Base-by-base conservation (phyloP, 2,329 filamentous ascomycete species). In the Microsporum ferrugineum region DNA sequence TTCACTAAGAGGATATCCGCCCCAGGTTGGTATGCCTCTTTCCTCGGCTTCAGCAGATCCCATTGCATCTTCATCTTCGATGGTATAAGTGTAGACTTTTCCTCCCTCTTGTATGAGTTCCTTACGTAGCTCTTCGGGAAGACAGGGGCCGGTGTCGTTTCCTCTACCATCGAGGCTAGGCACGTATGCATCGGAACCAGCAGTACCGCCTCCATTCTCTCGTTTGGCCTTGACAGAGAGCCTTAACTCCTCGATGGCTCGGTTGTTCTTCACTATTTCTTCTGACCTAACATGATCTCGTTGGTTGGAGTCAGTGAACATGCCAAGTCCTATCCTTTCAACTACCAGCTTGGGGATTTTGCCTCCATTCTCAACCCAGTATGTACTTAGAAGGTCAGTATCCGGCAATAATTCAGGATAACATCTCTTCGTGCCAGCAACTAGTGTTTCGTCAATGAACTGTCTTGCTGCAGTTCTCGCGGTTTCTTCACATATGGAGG, bases 401-500 rank as follows among this genome's bases (percentile, higher is more conserved):
- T 65, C 56, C 3, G 59, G 61, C 12, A 23, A 47, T n/a, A 65
- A 31, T n/a, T 61, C 41, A 3, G 62, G 59, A 17, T 64, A 62
- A 4, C 65, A 27, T 6, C 63, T 60, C 8, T 65, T 61, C 12
- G 58, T 38, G 8, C 47, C 39, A 5, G 33, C 34, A 2, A 59
- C 38, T 6, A 66, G 12, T 43, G 57, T 51, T 2, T 47, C 31
- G 29, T 61, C 45, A 4, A 68, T 49, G 33, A 67, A 68, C 45
- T 62, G 58, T n/a, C 57, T 60, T 1, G 63, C 60, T 3, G 67
- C 64, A 3, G 62, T 64, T 1, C 62, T 57, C 3, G 67, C 66
- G 5, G 63, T 62, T 57, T 66, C 63, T 31, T 68, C 65, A 38
- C 67, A 68, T 4, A 65, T 49, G 3, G 58, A 61, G 8, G 60